Conservation (phyloP, 345 rosid species). For the Populus nigra region DNA sequence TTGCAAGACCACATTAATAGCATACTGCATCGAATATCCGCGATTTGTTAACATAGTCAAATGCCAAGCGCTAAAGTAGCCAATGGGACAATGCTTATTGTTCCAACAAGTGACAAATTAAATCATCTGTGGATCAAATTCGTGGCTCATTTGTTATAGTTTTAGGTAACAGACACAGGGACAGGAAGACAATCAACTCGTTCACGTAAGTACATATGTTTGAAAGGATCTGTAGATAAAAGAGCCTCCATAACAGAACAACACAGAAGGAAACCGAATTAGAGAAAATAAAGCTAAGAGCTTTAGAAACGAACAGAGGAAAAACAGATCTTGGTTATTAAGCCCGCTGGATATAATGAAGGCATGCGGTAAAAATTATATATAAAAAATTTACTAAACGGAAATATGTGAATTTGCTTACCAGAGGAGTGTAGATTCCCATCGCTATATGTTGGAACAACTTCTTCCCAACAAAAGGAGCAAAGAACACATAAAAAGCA, state of each 20-base stretch:
- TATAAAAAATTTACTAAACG: neutral
- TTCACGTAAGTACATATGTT: conserved; percentile 14
- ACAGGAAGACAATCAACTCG: conserved; percentile 27
- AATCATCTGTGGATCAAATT: conserved; percentile 1
- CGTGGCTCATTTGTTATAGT: neutral
- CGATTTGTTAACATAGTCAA: neutral
- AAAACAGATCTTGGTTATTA: conserved; percentile 45
- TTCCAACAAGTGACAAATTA: conserved; percentile 11
- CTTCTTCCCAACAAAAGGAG: conserved; percentile 93
- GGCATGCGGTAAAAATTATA: neutral
- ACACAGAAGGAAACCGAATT: conserved; percentile 15
- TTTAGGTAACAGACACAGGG: conserved; percentile 3
- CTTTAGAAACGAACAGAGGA: conserved; percentile 9
- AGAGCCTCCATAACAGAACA: conserved; percentile 15
- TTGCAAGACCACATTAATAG: neutral
- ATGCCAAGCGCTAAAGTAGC: neutral
- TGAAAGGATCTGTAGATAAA: conserved; percentile 16
- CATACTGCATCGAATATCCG: neutral
- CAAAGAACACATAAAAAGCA: conserved; percentile 98
- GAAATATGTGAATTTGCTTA: conserved; percentile 32
- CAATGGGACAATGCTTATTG: neutral
- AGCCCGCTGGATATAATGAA: conserved; percentile 1
- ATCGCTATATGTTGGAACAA: conserved; percentile 66
- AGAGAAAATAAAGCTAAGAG: neutral
- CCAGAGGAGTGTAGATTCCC: conserved; percentile 96